Conservation (phyloP, 768 basidiomycete species). For the Leccinellum rugosiceps region DNA sequence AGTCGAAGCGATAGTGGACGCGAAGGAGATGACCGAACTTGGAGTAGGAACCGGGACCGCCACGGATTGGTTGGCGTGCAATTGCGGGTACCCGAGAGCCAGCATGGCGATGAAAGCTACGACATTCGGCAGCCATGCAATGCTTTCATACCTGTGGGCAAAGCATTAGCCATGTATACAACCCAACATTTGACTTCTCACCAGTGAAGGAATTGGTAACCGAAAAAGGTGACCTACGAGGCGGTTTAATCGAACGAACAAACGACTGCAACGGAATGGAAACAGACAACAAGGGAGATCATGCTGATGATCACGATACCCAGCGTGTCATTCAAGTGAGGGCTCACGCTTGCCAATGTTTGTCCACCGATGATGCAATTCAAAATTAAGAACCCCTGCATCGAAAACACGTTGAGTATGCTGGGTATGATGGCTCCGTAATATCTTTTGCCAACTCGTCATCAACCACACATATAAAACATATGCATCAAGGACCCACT, state of each 20-base stretch:
- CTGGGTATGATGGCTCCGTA: constrained; percentile 40
- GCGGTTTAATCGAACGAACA: background rate
- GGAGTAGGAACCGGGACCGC: constrained; percentile 36
- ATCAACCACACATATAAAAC: constrained; percentile 6
- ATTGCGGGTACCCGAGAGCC: constrained; percentile 66
- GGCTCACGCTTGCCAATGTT: constrained; percentile 48
- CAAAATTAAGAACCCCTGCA: constrained; percentile 56
- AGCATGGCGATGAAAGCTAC: constrained; percentile 65
- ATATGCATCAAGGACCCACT: constrained; percentile 6
- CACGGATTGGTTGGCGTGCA: constrained; percentile 40
- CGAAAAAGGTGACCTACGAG: constrained; percentile 57
- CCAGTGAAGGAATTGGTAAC: constrained; percentile 60
- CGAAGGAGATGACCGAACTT: constrained; percentile 39
- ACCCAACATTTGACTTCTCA: constrained; percentile 18
- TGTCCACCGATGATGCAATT: constrained; percentile 65
- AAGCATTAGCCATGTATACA: background rate
- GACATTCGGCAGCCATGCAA: constrained; percentile 76
- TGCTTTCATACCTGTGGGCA: constrained; percentile 59
- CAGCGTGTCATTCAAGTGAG: constrained; percentile 27
- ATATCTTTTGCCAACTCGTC: constrained; percentile 29
- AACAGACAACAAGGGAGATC: constrained; percentile 30
- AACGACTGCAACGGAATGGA: background rate
- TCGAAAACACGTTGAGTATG: constrained; percentile 46
- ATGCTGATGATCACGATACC: constrained; percentile 34
- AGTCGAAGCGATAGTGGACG: constrained; percentile 42